These are phyloP conservation scores for Nitzschia sp. DNA, from an alignment of 108 stramenopile genomes.

Conservation along the genomic window DNA sequence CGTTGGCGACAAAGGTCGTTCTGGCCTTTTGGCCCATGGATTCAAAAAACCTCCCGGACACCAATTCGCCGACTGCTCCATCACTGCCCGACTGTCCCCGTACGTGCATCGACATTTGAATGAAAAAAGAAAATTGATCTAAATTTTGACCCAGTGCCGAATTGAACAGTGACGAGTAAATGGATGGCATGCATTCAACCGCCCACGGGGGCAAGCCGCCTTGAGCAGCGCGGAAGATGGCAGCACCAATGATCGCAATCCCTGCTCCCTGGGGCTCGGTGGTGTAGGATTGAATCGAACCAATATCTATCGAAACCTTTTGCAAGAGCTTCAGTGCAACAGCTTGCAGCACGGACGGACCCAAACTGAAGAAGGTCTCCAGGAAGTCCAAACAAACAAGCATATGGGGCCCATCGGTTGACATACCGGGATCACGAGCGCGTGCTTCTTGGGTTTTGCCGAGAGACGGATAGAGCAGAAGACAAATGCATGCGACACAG, in stretches of 20 bases:
- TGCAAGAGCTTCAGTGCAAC: conserved; percentile 23
- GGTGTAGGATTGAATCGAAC: background rate
- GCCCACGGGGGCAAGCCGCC: conserved; percentile 83
- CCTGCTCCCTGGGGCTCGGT: conserved; percentile 37
- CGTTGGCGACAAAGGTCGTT: conserved; percentile 49
- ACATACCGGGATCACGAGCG: conserved; percentile 56
- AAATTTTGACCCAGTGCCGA: conserved; percentile 37
- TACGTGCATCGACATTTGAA: conserved; percentile 51
- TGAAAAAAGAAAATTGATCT: conserved; percentile 42
- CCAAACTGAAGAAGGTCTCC: conserved; percentile 41
- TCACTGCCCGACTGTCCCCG: conserved; percentile 31
- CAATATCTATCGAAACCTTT: conserved; percentile 20
- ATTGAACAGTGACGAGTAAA: conserved; percentile 52
- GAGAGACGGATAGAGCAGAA: conserved; percentile 51
- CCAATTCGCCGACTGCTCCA: conserved; percentile 43
- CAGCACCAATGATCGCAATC: conserved; percentile 60
- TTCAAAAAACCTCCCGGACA: conserved; percentile 70
- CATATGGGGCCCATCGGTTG: conserved; percentile 77
- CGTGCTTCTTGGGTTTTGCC: conserved; percentile 40
- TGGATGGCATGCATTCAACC: conserved; percentile 64
- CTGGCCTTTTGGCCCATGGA: conserved; percentile 48
- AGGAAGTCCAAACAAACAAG: conserved; percentile 72
- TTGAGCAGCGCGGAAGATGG: conserved; percentile 63
- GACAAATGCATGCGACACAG: conserved; percentile 37
- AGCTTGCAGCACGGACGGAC: conserved; percentile 42